Percentiles rank a stretch among this genome's conserved stretches.
Conservation (phyloP, 352 stramenopile species). For the Globisporangium solare region DNA sequence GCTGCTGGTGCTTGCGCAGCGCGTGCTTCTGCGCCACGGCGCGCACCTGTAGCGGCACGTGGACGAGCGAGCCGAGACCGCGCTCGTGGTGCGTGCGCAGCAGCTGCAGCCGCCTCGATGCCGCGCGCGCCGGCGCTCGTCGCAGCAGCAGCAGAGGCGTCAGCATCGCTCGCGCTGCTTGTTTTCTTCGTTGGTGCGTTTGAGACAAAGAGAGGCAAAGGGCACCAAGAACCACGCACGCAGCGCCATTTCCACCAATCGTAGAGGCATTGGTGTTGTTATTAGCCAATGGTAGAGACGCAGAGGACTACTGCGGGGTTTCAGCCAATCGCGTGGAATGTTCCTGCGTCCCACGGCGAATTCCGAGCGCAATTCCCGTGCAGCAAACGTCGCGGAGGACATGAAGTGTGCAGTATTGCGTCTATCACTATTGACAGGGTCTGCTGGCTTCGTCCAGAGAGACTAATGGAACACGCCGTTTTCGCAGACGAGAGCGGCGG, state of each 20-base stretch:
- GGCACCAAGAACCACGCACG: not conserved
- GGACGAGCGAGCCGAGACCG: not conserved
- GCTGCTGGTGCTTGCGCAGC: slow-evolving; percentile 4
- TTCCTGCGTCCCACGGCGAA: not conserved
- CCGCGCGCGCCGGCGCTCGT: not conserved
- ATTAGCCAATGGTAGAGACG: not conserved
- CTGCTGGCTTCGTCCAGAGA: not conserved
- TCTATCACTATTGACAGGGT: not conserved
- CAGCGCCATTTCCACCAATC: not conserved
- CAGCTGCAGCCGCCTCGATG: slow-evolving; percentile 1
- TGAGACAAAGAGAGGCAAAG: not conserved
- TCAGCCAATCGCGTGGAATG: not conserved
- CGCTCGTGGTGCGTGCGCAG: slow-evolving; percentile 4
- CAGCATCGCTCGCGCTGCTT: not conserved
- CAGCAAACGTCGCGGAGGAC: not conserved
- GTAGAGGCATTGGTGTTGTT: no score
- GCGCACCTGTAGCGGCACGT: slow-evolving; percentile 13
- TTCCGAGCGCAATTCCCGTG: not conserved
- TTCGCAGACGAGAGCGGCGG: not conserved
- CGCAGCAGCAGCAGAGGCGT: slow-evolving; percentile 6
- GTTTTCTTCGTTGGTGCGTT: no score
- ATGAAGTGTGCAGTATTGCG: not conserved
- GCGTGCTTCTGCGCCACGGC: slow-evolving; percentile 12
- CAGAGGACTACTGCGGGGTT: not conserved
- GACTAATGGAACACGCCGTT: not conserved